Evolutionary conservation across 1,284 basidiomycete species (phyloP), one percentile per base, ranked within the genome.

Genomic region (Naganishia albida): DNA sequence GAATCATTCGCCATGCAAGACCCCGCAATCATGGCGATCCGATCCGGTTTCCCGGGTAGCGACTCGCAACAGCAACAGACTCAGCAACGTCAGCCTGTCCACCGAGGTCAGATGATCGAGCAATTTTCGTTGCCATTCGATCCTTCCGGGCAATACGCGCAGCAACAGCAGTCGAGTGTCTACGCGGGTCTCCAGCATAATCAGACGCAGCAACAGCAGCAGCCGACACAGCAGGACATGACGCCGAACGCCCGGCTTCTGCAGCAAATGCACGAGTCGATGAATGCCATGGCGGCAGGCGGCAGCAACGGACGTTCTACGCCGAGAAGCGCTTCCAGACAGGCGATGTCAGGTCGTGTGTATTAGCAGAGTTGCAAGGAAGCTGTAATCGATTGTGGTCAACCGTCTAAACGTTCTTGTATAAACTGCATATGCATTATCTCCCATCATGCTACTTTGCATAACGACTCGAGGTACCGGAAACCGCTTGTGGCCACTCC

Each of bases 1-100:
- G 67, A 68, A 28, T 63, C 53, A 18, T 62, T 67, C 23, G 44
- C 67, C 23, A 65, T 65, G 30, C 67, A 68, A 44, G 67, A 68
- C 49, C 67, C 64, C 7, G 67, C 59, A 7, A 63, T 68, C 44
- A 62, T 68, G 44, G 44, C 63, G 13, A 65, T 68, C 25, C 42
- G 51, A 28, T 65, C 67, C 8, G 51, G 51, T 26, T 53, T 63
- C 62, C 38, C 46, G 20, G 28, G 40, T 25, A 18, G 56, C 7
- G 65, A 68, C 28, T 42, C 60, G 12, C 67, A 68, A 34, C 67
- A 64, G 34, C 64, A 53, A 30, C 64, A 66, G 30, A n/a, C 34
- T 10, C 48, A 20, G 16, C 60, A 62, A 25, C 64, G 49, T 16
- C 65, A 62, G 44, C 53, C 46, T 38, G 46, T 30, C 18, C 46